Evolutionary conservation across 306 rosid species (phyloP).

Genomic region (Glycine soja): DNA sequence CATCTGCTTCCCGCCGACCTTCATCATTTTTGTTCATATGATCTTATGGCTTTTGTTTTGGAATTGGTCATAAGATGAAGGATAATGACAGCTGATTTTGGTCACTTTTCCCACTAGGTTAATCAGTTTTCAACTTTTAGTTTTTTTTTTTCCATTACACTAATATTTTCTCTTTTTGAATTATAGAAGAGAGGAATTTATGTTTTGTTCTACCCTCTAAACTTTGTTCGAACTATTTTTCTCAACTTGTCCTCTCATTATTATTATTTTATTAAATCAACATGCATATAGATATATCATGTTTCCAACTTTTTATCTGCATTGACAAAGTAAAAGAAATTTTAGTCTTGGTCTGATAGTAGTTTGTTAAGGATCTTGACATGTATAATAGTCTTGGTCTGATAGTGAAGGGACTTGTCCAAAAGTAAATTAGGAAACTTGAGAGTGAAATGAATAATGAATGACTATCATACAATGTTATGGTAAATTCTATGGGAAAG

Average conservation of each 20-base stretch:
- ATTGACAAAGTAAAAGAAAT: background rate
- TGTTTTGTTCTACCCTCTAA: background rate
- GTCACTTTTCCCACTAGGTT: constrained; percentile 26
- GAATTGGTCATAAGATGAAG: constrained; percentile 38
- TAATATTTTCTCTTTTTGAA: background rate
- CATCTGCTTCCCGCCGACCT: constrained; percentile 15
- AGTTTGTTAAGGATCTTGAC: background rate
- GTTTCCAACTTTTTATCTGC: background rate
- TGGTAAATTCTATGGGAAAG: background rate
- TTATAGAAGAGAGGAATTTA: background rate
- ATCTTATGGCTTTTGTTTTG: constrained; percentile 5
- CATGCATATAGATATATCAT: background rate
- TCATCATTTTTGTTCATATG: constrained; percentile 3
- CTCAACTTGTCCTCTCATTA: background rate
- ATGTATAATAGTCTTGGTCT: background rate
- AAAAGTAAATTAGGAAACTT: background rate
- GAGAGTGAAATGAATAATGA: background rate
- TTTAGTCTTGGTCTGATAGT: background rate
- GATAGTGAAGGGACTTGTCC: background rate
- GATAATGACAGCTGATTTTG: constrained; percentile 42
- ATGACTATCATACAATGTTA: constrained; percentile 2
- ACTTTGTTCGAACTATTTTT: background rate
- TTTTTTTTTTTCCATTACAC: background rate
- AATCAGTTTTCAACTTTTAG: background rate
- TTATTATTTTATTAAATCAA: background rate